Percentiles rank a stretch among this genome's conserved stretches.
phyloP scores from a whole-genome alignment of 192 early-diverging fungal species.

The Entrophospora sp. region DNA sequence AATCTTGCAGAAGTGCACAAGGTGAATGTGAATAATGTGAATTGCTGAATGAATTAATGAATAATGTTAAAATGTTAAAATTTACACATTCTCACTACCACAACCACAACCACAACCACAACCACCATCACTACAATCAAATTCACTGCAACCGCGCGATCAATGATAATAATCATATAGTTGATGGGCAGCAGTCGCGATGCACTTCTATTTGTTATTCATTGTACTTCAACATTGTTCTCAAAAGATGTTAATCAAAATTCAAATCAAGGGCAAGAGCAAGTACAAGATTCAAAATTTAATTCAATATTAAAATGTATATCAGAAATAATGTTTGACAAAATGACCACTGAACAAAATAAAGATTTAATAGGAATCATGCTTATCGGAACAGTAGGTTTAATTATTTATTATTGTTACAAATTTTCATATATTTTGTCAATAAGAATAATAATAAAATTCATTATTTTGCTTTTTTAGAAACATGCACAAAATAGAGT shows the following conservation, averaged over 20 bases:
- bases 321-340: conserved; percentile 29
- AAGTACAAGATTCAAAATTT: conserved; percentile 34
- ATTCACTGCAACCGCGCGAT: too few relatives aligned
- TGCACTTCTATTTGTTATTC: conserved; percentile 44
- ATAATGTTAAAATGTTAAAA: too few relatives aligned
- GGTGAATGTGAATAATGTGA: too few relatives aligned
- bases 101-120: too few relatives aligned
- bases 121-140: too few relatives aligned
- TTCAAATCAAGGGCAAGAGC: too few relatives aligned
- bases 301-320: conserved; percentile 31
- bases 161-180: too few relatives aligned
- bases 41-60: too few relatives aligned
- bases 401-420: neutral
- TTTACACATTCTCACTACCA: too few relatives aligned
- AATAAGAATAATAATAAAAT: neutral
- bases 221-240: conserved; percentile 39
- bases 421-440: neutral
- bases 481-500: conserved; percentile 41
- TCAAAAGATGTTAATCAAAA: too few relatives aligned
- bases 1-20: too few relatives aligned
- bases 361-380: conserved; percentile 36
- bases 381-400: conserved; percentile 39
- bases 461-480: conserved; percentile 15
- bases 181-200: conserved; percentile 25
- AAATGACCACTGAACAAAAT: conserved; percentile 31